Evolutionary conservation across 1,284 basidiomycete species (phyloP), one percentile per base, ranked within the genome.

Genomic region (Hemileia vastatrix): DNA sequence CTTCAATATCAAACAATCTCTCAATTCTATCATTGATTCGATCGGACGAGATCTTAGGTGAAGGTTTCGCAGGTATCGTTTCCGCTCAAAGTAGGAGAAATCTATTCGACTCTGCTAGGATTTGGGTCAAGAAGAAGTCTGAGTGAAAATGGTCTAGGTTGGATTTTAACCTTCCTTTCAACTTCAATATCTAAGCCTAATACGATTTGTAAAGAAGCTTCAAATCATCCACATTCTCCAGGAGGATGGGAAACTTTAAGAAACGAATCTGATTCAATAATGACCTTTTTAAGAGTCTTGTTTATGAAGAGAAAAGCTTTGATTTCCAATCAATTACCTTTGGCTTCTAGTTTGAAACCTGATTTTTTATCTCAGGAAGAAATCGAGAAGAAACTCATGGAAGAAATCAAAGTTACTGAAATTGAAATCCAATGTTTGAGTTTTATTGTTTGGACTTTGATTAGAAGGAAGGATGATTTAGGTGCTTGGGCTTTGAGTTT

Each of bases 101-200:
- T 43, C 57, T 71, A 15, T 33, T 68, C 13, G 68, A 71, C 62
- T 70, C 69, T 24, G 67, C 67, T 2, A 53, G 69, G n/a, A 47
- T 68, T 3, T 71, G 68, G 44, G 27, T 66, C 66, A 4, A 61
- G 69, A 15, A 70, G 69, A 52, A 68, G 65, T 1, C 55, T 68
- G 27, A 63, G 57, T 24, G 69, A 71, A 61, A 65, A 68, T n/a
- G 69, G 68, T 8, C 62, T 70, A 2, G 62, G 58, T 5, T 65
- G 59, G 63, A n/a, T 70, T 21, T 60, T 71, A 31, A 19, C 40
- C 36, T 40, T 40, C 36, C 8, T 40, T 9, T 40, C 36, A 11
- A 40, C 36, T 40, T 40, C 15, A 9, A 40, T 40, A 11, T 40
- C 36, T 9, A 40, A 40, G 8, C 36, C n/a, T n/a, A n/a, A n/a